Base-by-base conservation (phyloP, 108 stramenopile species). In the Licmophora abbreviata region DNA sequence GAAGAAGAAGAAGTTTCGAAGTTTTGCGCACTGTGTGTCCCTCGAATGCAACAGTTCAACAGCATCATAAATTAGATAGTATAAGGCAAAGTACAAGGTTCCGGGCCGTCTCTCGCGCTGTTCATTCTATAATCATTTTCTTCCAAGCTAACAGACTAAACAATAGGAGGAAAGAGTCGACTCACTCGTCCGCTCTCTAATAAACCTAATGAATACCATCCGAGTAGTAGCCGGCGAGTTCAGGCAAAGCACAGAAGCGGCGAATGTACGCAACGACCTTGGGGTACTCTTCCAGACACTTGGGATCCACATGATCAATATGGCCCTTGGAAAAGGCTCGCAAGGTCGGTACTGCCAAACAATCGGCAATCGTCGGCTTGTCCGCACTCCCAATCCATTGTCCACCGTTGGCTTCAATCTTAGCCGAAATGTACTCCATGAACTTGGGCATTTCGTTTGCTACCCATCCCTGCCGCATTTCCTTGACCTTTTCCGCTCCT, bases 281-380 rank as follows among this genome's bases (percentile, higher is more conserved):
- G 6, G 52, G 44, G 55, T 65, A 71, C 3, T 36, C 27, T 36
- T 81, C 71, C 43, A 83, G 54, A 46, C 73, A 81, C 7, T 68
- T 51, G 8, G 58, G 38, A 1, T 76, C 74, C 0, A 88, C 67
- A 52, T 82, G 59, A 51, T 88, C 83, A 0, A 79, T 60, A 48
- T 77, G 43, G 9, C 82, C 82, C 29, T 48, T 64, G 11, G 63
- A 54, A 53, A 74, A 82, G 20, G 56, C 49, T 2, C 48, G 26
- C 1, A 83, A 34, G 0, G 40, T 21, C 36, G 68, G 62, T 27
- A 74, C 66, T 12, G 66, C 62, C 11, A 61, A 21, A 44, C 77
- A 74, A 44, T 88, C 87, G 3, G 87, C 87, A 66, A 88, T 84
- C 0, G 82, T 79, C 29, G 73, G 68, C 27, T 65, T 44, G 2